Evolutionary conservation across 1,139 yeast species (phyloP).

Genomic region (Kluyveromyces marxianus): DNA sequence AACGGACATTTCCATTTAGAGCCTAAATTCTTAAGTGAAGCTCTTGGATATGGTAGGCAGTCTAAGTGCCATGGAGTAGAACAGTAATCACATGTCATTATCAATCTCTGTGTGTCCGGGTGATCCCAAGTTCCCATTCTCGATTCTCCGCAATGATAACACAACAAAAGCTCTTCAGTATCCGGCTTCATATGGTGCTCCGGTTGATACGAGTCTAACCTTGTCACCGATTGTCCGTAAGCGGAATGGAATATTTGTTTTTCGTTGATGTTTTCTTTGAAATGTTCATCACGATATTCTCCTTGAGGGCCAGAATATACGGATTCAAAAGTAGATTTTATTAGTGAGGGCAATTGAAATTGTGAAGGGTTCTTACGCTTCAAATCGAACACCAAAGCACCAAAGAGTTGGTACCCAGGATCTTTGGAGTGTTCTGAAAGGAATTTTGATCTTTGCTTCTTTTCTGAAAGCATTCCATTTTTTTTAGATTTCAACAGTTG

Average conservation of each 20-base stretch:
- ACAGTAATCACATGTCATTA: constrained; percentile 82
- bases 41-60: constrained; percentile 69
- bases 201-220: constrained; percentile 41
- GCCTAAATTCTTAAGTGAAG: constrained; percentile 69
- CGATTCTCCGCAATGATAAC: constrained; percentile 60
- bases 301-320: constrained; percentile 64
- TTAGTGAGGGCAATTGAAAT: constrained; percentile 58
- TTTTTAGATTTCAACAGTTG: constrained; percentile 24
- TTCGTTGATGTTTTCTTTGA: constrained; percentile 37
- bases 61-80: constrained; percentile 87
- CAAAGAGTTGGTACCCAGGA: constrained; percentile 42
- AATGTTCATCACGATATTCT: constrained; percentile 56
- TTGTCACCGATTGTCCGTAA: constrained; percentile 37
- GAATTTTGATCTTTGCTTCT: constrained; percentile 20
- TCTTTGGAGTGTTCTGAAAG: constrained; percentile 15
- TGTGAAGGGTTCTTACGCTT: constrained; percentile 62
- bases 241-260: constrained; percentile 36
- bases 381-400: constrained; percentile 52
- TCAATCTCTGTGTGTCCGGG: constrained; percentile 34
- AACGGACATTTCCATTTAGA: constrained; percentile 92
- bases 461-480: constrained; percentile 8
- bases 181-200: constrained; percentile 56
- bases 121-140: constrained; percentile 47
- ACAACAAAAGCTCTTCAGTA: constrained; percentile 51
- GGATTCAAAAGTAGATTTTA: constrained; percentile 69